phyloP scores from a whole-genome alignment of 2,329 filamentous ascomycete genomes.

The Daldinia sp. region DNA sequence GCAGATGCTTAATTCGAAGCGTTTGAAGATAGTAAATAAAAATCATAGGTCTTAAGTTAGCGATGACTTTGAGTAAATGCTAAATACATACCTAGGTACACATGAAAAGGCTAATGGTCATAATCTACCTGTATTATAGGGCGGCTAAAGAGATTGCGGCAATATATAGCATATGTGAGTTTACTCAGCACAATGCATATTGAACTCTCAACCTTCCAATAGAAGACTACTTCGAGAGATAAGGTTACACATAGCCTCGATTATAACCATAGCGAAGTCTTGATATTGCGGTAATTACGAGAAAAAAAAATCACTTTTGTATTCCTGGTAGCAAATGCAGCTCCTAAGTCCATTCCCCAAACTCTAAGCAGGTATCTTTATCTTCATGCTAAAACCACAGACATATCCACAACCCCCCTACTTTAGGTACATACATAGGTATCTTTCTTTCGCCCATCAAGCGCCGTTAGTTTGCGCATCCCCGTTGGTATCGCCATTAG shows the following conservation, averaged over 20 bases:
- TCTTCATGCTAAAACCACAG: constrained; percentile 23
- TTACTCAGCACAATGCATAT: constrained; percentile 2
- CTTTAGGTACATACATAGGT: too few relatives aligned
- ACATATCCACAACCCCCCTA: constrained; percentile 4
- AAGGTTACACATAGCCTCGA: not conserved
- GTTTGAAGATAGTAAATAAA: constrained; percentile 12
- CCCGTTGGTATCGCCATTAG: constrained; percentile 17
- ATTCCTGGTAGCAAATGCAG: constrained; percentile 5
- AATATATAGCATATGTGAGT: not conserved
- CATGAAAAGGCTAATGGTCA: not conserved
- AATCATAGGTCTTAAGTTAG: not conserved
- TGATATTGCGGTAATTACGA: not conserved
- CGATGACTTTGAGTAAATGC: not conserved
- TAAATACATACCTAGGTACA: not conserved
- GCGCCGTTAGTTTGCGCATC: constrained; percentile 17
- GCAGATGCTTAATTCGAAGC: constrained; percentile 5
- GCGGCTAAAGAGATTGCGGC: not conserved
- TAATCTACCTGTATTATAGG: not conserved
- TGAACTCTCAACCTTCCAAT: not conserved
- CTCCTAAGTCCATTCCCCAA: constrained; percentile 1
- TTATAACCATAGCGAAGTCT: not conserved
- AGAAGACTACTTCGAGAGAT: not conserved
- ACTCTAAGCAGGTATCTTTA: constrained; percentile 40
- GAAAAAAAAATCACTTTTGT: constrained; percentile 23
- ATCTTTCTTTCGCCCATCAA: not conserved